Base-by-base conservation (phyloP, 805 yeast species). In the Candida manassasensis region DNA sequence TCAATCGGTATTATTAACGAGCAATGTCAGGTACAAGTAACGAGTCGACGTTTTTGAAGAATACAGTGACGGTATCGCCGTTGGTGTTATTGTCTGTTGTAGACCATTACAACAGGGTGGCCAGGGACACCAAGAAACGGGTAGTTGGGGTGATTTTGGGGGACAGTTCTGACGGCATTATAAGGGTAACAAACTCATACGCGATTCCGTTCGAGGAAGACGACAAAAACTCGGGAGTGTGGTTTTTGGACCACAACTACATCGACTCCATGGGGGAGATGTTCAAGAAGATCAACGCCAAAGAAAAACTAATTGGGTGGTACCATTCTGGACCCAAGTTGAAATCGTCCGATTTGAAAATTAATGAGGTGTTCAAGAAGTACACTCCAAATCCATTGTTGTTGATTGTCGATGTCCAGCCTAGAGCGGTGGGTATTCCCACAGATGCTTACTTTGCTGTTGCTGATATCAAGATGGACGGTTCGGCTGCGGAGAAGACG, bases 171-270 rank as follows among this genome's bases (percentile, higher is more conserved):
- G 55, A 69, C 8, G 68, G 68, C 35, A 60, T 63, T 2, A 77
- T 89, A 32, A 77, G 80, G 35, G 90, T 89, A 14, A 79, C 96
- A 36, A 93, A 93, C 64, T 83, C 94, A 17, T 93, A 86, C 67
- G 99, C 97, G 6, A 84, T 93, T 33, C 99, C 99, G 1, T 93
- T 93, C 55, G 98, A 93, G 63, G 99, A 93, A 58, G 98, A 93
- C 55, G 95, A 84, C 30, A 83, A 78, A 59, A 84, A 87, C 58
- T 76, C 95, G 2, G 81, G 79, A 14, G 96, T 94, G 30, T 93
- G 97, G 97, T 93, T 93, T 55, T 67, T 93, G 50, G 98, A 93
- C 57, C 98, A 93, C 65, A 90, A 93, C 58, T 93, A 81, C 59
- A 86, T 93, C 40, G 97, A 90, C 55, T 77, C 84, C 36, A 93